Base-by-base conservation (phyloP, 192 early-diverging fungal genomes). In the Entomortierella lignicola region DNA sequence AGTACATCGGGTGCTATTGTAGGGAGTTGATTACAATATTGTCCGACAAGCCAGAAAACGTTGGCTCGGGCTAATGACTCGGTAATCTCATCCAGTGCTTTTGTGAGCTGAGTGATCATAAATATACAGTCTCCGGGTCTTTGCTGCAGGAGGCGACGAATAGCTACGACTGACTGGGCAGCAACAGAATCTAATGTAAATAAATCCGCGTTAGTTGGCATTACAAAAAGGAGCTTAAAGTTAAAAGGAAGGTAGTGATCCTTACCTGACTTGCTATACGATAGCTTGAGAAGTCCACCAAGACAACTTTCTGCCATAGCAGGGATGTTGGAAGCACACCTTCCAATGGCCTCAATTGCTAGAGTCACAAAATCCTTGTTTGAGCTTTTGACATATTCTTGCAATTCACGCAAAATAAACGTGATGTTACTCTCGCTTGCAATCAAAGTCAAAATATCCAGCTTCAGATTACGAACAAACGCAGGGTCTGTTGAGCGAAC, bases 41-140 rank as follows among this genome's bases (percentile, higher is more conserved):
- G 92, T 29, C 94, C 90, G 25, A 98, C 90, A 48, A 99, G 83
- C 89, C 94, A 94, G 60, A 97, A 85, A 18, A 98, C 89, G 29
- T 91, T 90, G 4, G 97, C 95, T 15, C 94, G 84, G 18, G 98
- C 97, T 54, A 81, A 82, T 10, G 93, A 88, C 15, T 88, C 85
- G 13, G 89, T 86, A 53, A 94, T 91, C 8, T 72, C 74, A 55
- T 91, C 89, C n/a, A 92, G 69, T 34, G 84, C 47, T 50, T 88
- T 90, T 21, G 89, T 82, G 4, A 95, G 81, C 34, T 85, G 83
- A 34, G 82, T 86, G 32, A 91, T 86, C 23, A 85, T 81, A 18
- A 60, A 58, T 4, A 81, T 73, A 58, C 83, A 81, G 56, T 89
- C 86, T 12, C 67, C 69, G 1, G 82, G 82, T 26, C 84, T 57